Evolutionary conservation across 768 basidiomycete species (phyloP).

Genomic region (Boletus sp.): DNA sequence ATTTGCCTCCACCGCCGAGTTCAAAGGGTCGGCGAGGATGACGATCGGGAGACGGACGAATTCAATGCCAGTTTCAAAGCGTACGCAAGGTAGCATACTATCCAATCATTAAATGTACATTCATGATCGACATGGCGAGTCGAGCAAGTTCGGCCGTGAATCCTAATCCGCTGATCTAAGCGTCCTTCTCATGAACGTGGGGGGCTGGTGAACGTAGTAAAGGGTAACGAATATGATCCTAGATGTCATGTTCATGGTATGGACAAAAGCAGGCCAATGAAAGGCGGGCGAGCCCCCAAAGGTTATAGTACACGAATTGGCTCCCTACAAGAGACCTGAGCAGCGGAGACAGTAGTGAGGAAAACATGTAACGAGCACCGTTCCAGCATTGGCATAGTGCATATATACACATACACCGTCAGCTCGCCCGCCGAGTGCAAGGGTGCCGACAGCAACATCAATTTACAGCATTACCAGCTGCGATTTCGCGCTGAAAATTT

Average conservation of each 20-base stretch:
- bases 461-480: slow-evolving; percentile 5
- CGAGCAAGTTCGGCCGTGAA: not conserved
- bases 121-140: not conserved
- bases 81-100: not conserved
- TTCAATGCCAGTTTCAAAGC: not conserved
- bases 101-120: not conserved
- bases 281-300: not conserved
- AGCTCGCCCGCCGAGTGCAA: not conserved
- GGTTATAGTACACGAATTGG: too few species aligned
- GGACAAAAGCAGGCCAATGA: not conserved
- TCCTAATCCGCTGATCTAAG: not conserved
- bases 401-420: not conserved
- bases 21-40: slow-evolving; percentile 3
- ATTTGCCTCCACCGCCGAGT: slow-evolving; percentile 40
- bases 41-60: not conserved
- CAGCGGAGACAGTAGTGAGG: not conserved
- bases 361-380: not conserved
- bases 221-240: not conserved
- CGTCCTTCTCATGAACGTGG: not conserved
- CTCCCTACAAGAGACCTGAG: not conserved
- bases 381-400: not conserved
- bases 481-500: slow-evolving; percentile 16
- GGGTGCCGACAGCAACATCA: not conserved
- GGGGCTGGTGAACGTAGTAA: not conserved
- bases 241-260: not conserved